These are phyloP conservation scores for Lepraria neglecta DNA, from an alignment of 495 filamentous ascomycete genomes.

Conservation along the genomic window DNA sequence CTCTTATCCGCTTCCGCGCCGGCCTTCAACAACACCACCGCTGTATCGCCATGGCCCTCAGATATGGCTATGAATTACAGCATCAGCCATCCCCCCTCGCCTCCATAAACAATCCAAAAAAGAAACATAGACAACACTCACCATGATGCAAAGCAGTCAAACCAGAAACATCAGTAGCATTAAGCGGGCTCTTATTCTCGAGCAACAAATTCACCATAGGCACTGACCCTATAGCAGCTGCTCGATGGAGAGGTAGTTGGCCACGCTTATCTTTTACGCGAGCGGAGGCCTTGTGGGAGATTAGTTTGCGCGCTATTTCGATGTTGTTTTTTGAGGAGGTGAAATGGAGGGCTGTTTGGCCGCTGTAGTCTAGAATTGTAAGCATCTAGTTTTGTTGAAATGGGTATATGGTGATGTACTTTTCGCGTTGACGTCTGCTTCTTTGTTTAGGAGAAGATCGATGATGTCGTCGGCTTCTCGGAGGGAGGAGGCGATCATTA, in stretches of 20 bases:
- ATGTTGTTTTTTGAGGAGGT: slow-evolving; percentile 82
- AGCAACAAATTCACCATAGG: slow-evolving; percentile 79
- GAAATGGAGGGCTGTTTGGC: slow-evolving; percentile 83
- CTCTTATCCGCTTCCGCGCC: slow-evolving; percentile 79
- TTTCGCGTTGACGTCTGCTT: slow-evolving; percentile 74
- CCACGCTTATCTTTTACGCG: slow-evolving; percentile 78
- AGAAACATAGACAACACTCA: slow-evolving; percentile 9
- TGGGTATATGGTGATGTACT: slow-evolving; percentile 43
- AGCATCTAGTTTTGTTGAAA: too few species aligned
- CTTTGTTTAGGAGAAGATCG: slow-evolving; percentile 70
- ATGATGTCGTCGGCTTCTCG: slow-evolving; percentile 48
- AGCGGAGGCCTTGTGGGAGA: slow-evolving; percentile 69
- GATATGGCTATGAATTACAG: slow-evolving; percentile 48
- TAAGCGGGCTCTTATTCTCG: slow-evolving; percentile 67
- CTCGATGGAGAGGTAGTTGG: slow-evolving; percentile 83
- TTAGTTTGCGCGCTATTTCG: slow-evolving; percentile 68
- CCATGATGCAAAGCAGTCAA: slow-evolving; percentile 87
- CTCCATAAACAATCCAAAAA: neutral
- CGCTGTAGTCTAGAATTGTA: slow-evolving; percentile 2
- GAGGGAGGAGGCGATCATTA: slow-evolving; percentile 87
- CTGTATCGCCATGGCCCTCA: slow-evolving; percentile 89
- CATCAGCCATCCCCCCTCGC: neutral
- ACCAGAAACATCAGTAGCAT: slow-evolving; percentile 78
- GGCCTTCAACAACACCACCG: slow-evolving; percentile 70
- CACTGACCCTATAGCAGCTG: slow-evolving; percentile 79